Base-by-base conservation (phyloP, 2,329 filamentous ascomycete species). In the Aspergillus vadensis region DNA sequence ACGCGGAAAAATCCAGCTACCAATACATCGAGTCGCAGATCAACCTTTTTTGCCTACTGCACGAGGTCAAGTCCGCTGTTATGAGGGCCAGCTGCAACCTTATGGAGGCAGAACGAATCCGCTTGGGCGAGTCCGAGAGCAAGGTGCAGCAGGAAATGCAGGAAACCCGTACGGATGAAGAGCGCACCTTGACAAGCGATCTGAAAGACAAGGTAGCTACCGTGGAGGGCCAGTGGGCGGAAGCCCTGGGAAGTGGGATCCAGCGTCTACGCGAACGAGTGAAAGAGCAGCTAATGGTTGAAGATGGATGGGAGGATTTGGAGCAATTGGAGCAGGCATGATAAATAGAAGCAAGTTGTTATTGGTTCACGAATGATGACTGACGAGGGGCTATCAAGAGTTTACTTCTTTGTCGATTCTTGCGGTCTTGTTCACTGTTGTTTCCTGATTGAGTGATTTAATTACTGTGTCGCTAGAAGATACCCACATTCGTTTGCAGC, bases 1-100 rank as follows among this genome's bases (percentile, higher is more conserved):
- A 98, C 70, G 90, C 92, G 0, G 91, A 96, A 74, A 96, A 95
- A 79, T 93, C 90, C 69, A 94, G 92, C 8, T 96, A 97, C 71
- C 95, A 98, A 75, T 98, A 97, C 77, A 97, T 98, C 70, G 95
- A 98, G 80, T 90, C 88, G 6, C 94, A 98, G 80, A 94, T 88
- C 30, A 97, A 97, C 71, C 81, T 97, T 36, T 82, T 97, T 23
- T 98, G 94, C 71, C 81, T 98, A 39, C 78, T 97, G 59, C 95
- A 97, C 70, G 92, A 97, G 76, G 92, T 97, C 56, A 91, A 92
- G 72, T 91, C 91, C 57, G 88, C 88, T 0, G 87, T 91, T 2
- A 88, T 91, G 72, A 83, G 83, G 50, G 89, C 91, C 7, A 87
- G 87, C 65, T 86, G 86, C 55, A 83, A 86, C 63, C 80, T 90